Percentiles rank a stretch among this genome's conserved stretches.
These are phyloP conservation scores for Jackrogersella minutella DNA, from an alignment of 495 filamentous ascomycete genomes.

Conservation along the genomic window DNA sequence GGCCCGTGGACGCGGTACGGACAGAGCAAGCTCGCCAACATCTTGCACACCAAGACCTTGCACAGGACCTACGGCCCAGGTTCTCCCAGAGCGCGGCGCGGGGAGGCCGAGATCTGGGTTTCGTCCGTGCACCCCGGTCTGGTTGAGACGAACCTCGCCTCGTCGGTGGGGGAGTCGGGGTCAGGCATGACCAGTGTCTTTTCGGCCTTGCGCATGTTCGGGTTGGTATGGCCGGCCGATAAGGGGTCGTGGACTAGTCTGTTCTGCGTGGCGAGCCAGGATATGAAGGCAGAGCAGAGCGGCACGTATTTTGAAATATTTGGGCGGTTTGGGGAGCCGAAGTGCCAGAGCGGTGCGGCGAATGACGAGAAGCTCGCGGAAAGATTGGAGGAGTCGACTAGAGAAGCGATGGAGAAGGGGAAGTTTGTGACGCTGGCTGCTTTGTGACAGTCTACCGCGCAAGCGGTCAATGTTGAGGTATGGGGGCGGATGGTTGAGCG, in stretches of 20 bases:
- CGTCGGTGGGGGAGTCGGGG: slow-evolving; percentile 22
- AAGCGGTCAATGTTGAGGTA: too few relatives aligned
- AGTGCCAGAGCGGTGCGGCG: slow-evolving; percentile 44
- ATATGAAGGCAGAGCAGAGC: slow-evolving; percentile 50
- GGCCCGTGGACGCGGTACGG: slow-evolving; percentile 51
- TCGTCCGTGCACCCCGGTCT: slow-evolving; percentile 56
- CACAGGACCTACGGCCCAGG: slow-evolving; percentile 48
- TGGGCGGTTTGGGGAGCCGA: slow-evolving; percentile 41
- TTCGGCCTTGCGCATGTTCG: slow-evolving; percentile 36
- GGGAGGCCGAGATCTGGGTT: slow-evolving; percentile 50
- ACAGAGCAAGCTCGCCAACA: slow-evolving; percentile 56
- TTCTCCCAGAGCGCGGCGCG: slow-evolving; percentile 37
- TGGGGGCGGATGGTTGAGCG: too few relatives aligned
- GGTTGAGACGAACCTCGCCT: slow-evolving; percentile 49
- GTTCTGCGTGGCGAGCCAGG: slow-evolving; percentile 52
- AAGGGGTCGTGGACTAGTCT: slow-evolving; percentile 52
- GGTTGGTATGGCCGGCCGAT: slow-evolving; percentile 43
- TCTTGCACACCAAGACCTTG: slow-evolving; percentile 50
- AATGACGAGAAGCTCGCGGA: slow-evolving; percentile 41
- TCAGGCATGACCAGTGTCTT: slow-evolving; percentile 34
- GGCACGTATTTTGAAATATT: slow-evolving; percentile 47
- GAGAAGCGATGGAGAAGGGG: too few relatives aligned
- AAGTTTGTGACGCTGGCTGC: too few relatives aligned
- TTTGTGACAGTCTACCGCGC: too few relatives aligned
- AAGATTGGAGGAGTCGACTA: slow-evolving; percentile 42